Evolutionary conservation across 129 eudicot species (phyloP), one percentile per base, ranked within the genome.

Genomic region (Heracleum sosnowskyi): DNA sequence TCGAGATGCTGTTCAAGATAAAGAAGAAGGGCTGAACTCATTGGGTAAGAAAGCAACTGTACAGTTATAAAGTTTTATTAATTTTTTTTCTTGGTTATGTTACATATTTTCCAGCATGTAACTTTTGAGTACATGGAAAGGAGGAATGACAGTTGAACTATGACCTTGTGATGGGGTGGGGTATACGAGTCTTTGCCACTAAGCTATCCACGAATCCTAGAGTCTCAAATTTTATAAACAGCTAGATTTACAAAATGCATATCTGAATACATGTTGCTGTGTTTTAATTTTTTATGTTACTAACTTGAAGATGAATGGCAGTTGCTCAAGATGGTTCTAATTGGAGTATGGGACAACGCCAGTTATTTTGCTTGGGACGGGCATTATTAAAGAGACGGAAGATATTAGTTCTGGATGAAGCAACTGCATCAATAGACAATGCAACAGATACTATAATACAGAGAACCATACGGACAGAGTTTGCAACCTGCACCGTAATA

Each of bases 261-360:
- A 10, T 57, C 13, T 55, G 2, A 24, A 55, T 24, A 7, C 31
- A 55, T 55, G 12, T 55, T 24, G 31, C 4, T 55, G 13, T 24
- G 28, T 4, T 18, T 22, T 53, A 7, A 8, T 7, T 0, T 7
- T 5, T 0, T 24, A 11, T 53, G 3, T 55, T 35, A 35, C 12
- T 69, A 13, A 69, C 3, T 6, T 31, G 17, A 55, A 22, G 33
- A 51, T 11, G 10, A 44, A 40, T 41, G 45, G 42, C 68, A 91
- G 96, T 91, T 44, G 80, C 82, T 46, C 88, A 91, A 85, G 96
- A 91, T 79, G 91, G 96, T 18, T 88, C 88, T 26, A 91, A 91
- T 46, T 91, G 96, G 96, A 91, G 96, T 81, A 78, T 91, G 87
- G 96, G 93, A 57, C 93, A 89, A 51, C 29, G 93, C 13, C 97